phyloP scores from a whole-genome alignment of 1,284 basidiomycete species.

The Wallemia ichthyophaga region DNA sequence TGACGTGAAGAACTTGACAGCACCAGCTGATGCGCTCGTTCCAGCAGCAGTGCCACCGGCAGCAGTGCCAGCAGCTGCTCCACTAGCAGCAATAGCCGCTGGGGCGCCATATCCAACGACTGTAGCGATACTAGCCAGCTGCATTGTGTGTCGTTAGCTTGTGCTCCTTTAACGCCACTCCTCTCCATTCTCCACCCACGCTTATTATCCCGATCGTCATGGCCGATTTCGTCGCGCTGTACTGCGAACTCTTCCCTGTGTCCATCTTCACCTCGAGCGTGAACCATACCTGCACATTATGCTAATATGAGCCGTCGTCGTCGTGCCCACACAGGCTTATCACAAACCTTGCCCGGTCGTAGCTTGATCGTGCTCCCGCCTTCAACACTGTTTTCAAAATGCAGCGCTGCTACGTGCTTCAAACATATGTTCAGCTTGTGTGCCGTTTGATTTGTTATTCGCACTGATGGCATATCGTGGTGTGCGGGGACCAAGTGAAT shows the following conservation, averaged over 20 bases:
- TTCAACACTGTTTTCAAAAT: conserved; percentile 13
- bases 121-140: neutral
- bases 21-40: neutral
- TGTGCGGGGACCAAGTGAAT: no score
- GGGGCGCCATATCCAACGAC: neutral
- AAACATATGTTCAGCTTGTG: conserved; percentile 13
- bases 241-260: neutral
- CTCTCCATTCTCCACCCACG: neutral
- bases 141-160: no score
- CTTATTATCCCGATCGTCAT: neutral
- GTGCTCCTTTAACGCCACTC: neutral
- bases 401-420: conserved; percentile 14
- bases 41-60: neutral
- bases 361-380: conserved; percentile 14
- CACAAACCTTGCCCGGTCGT: conserved; percentile 2
- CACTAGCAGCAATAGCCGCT: neutral
- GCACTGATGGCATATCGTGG: conserved; percentile 12
- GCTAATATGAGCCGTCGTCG: no score
- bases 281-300: conserved; percentile 1
- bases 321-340: neutral
- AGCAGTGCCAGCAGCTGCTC: neutral
- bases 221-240: neutral
- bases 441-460: conserved; percentile 12
- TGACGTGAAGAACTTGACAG: neutral
- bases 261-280: neutral